These are phyloP conservation scores for Exobasidium rhododendri DNA, from an alignment of 1,284 basidiomycete species.

Conservation along the genomic window DNA sequence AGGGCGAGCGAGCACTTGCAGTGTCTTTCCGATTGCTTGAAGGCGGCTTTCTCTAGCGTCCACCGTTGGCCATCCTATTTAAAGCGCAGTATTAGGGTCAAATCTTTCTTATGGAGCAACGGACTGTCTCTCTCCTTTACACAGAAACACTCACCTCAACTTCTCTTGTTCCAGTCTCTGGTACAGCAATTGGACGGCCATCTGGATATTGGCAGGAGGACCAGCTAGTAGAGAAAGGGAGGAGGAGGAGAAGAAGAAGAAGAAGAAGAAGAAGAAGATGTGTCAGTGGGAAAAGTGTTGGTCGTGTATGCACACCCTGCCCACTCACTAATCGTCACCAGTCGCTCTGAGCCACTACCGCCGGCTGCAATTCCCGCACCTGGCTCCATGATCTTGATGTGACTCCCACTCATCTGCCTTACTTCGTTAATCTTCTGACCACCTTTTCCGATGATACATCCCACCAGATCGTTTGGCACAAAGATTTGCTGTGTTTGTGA, in stretches of 20 bases:
- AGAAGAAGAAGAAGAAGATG: conserved; percentile 57
- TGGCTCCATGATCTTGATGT: conserved; percentile 99
- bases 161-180: conserved; percentile 59
- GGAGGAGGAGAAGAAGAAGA: conserved; percentile 61
- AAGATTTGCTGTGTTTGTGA: conserved; percentile 96
- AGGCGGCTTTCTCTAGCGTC: not conserved
- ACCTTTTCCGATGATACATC: conserved; percentile 97
- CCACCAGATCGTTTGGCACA: conserved; percentile 95
- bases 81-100: no score
- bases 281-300: not conserved
- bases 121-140: not conserved
- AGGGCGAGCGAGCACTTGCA: no score
- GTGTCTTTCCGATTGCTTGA: not conserved
- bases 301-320: not conserved
- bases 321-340: conserved; percentile 55
- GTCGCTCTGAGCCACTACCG: conserved; percentile 56
- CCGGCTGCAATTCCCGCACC: conserved; percentile 52
- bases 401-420: conserved; percentile 83
- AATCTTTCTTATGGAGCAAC: no score
- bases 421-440: conserved; percentile 99
- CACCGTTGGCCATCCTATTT: not conserved
- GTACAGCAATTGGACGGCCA: conserved; percentile 90
- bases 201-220: conserved; percentile 87
- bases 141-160: conserved; percentile 34
- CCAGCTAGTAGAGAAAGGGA: conserved; percentile 65